Evolutionary conservation across 192 early-diverging fungal genomes (phyloP).

Genomic region (Umbelopsis sp.): DNA sequence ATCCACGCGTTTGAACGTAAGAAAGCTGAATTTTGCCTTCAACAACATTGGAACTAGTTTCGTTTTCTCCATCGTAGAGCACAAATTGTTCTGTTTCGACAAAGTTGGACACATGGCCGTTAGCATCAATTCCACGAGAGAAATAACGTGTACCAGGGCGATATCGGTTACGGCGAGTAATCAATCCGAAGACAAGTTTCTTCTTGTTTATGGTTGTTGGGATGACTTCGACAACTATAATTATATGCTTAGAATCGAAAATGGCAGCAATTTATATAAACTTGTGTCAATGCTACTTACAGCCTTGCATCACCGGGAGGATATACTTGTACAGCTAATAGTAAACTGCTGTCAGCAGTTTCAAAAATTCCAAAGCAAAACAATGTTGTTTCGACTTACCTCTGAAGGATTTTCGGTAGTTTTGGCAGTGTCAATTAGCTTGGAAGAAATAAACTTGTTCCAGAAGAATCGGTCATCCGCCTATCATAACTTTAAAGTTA

Average conservation of each 20-base stretch:
- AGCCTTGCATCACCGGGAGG: conserved; percentile 90
- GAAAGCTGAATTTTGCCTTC: conserved; percentile 55
- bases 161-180: conserved; percentile 82
- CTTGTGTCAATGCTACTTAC: conserved; percentile 44
- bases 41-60: conserved; percentile 22
- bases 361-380: background rate
- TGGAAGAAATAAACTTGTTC: conserved; percentile 74
- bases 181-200: conserved; percentile 76
- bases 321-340: conserved; percentile 39
- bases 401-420: conserved; percentile 24
- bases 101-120: conserved; percentile 95
- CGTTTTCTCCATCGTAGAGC: conserved; percentile 51
- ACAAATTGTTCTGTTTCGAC: conserved; percentile 97
- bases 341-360: background rate
- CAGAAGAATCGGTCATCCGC: conserved; percentile 96
- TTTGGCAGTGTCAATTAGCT: conserved; percentile 63
- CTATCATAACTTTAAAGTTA: conserved; percentile 25
- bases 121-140: conserved; percentile 87
- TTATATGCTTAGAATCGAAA: background rate
- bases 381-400: background rate
- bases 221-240: conserved; percentile 63
- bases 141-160: conserved; percentile 91
- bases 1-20: conserved; percentile 94
- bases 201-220: conserved; percentile 63
- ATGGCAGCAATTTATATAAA: too few species aligned